A percentile compares a stretch with the other conserved stretches of the same genome.
These are phyloP conservation scores for Radiomyces spectabilis DNA, from an alignment of 192 early-diverging fungal species.

Conservation along the genomic window DNA sequence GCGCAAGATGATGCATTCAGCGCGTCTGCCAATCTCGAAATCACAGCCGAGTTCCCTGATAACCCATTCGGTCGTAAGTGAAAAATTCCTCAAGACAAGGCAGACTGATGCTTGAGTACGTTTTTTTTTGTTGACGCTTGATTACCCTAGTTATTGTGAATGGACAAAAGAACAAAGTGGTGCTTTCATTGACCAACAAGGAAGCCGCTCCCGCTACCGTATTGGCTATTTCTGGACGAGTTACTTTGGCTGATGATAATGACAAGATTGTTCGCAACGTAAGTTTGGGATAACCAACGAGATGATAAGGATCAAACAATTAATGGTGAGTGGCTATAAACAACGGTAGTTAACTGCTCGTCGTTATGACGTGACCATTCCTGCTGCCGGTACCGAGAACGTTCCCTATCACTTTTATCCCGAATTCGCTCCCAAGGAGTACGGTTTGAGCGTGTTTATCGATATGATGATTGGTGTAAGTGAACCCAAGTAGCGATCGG, in stretches of 20 bases:
- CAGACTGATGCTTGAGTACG: not conserved
- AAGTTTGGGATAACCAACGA: constrained; percentile 4
- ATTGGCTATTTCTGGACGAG: constrained; percentile 16
- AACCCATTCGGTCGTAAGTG: constrained; percentile 35
- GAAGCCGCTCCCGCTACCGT: constrained; percentile 22
- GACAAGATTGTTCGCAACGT: constrained; percentile 29
- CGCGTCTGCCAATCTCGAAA: constrained; percentile 8
- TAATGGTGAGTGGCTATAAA: not conserved
- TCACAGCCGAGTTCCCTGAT: constrained; percentile 26
- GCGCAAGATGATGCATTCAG: constrained; percentile 5
- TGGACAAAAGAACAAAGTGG: constrained; percentile 33
- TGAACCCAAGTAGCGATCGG: not conserved
- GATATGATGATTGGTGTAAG: constrained; percentile 35
- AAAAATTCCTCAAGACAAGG: not conserved
- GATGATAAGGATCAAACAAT: not conserved
- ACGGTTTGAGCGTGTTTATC: constrained; percentile 33
- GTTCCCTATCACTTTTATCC: constrained; percentile 39
- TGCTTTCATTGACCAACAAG: constrained; percentile 31
- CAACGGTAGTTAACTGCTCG: constrained; percentile 23
- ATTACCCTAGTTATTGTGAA: constrained; percentile 29
- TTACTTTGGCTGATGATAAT: constrained; percentile 23
- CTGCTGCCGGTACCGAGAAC: constrained; percentile 21
- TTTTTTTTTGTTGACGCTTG: not conserved
- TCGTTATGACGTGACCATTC: constrained; percentile 25
- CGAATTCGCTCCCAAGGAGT: constrained; percentile 37